Conservation (phyloP, 208 protist species). For the Crithidia brevicula region DNA sequence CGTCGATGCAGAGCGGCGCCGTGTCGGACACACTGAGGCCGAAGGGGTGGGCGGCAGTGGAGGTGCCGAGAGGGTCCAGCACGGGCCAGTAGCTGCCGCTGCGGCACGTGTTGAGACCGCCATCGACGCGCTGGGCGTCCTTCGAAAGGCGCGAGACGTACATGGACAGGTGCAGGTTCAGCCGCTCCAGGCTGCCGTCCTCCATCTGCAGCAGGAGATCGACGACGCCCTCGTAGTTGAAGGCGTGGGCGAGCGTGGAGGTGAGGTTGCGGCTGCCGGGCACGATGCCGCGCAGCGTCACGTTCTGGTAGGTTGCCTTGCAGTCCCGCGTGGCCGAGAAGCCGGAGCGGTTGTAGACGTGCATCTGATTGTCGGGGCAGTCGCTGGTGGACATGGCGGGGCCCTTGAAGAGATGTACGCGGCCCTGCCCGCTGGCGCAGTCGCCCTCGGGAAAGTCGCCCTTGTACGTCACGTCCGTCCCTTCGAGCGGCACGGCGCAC, state of each 20-base stretch:
- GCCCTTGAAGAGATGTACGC: slow-evolving; percentile 74
- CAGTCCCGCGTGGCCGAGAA: slow-evolving; percentile 72
- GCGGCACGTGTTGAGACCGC: slow-evolving; percentile 66
- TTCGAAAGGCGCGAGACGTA: slow-evolving; percentile 73
- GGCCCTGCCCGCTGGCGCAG: slow-evolving; percentile 51
- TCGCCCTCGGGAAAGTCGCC: slow-evolving; percentile 67
- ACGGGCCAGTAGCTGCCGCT: slow-evolving; percentile 79
- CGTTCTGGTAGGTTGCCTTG: slow-evolving; percentile 72
- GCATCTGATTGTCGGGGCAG: slow-evolving; percentile 55
- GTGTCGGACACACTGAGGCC: slow-evolving; percentile 36
- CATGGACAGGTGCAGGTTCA: slow-evolving; percentile 61
- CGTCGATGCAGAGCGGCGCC: slow-evolving; percentile 65
- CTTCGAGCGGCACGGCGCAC: slow-evolving; percentile 45
- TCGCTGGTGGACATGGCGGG: slow-evolving; percentile 45
- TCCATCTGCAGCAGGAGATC: slow-evolving; percentile 69
- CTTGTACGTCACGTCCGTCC: slow-evolving; percentile 45
- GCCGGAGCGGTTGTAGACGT: slow-evolving; percentile 68
- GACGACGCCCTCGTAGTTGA: slow-evolving; percentile 70
- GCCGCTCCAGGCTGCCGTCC: slow-evolving; percentile 42
- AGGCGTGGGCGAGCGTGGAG: slow-evolving; percentile 38
- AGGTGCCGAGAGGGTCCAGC: slow-evolving; percentile 79
- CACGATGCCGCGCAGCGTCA: slow-evolving; percentile 78
- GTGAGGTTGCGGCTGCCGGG: slow-evolving; percentile 63
- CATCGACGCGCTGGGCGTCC: slow-evolving; percentile 41
- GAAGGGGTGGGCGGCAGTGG: slow-evolving; percentile 67